phyloP scores from a whole-genome alignment of 164 flowering plant genomes.

The Amborella trichopoda region DNA sequence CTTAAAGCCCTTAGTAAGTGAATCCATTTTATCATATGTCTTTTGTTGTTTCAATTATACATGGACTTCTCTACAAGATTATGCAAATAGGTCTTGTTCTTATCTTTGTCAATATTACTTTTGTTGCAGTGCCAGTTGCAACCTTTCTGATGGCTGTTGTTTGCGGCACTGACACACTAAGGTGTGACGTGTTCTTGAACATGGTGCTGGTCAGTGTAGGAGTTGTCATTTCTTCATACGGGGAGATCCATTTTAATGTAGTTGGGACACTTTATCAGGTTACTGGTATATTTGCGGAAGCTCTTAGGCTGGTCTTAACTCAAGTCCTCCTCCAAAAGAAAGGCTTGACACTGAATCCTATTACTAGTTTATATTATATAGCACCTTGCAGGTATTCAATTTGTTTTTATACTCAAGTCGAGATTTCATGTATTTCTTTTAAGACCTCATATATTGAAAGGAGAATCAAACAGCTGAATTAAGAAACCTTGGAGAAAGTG shows the following conservation, averaged over 20 bases:
- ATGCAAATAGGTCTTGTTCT: no score
- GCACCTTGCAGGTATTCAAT: conserved; percentile 99
- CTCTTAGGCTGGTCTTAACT: conserved; percentile 94
- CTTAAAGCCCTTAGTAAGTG: conserved; percentile 94
- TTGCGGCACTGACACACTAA: conserved; percentile 88
- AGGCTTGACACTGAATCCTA: conserved; percentile 88
- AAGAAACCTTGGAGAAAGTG: no score
- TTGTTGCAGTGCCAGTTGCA: conserved; percentile 91
- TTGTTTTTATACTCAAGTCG: no score
- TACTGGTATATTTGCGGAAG: conserved; percentile 97
- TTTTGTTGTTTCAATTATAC: neutral
- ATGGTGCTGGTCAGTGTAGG: conserved; percentile 98
- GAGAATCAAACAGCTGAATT: no score
- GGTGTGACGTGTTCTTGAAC: conserved; percentile 92
- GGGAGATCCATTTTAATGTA: conserved; percentile 95
- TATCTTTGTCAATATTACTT: neutral
- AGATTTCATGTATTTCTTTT: no score
- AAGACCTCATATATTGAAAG: no score
- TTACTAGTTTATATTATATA: conserved; percentile 94
- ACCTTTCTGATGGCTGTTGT: conserved; percentile 91
- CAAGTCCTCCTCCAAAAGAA: conserved; percentile 98
- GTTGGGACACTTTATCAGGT: conserved; percentile 94
- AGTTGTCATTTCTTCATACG: conserved; percentile 92
- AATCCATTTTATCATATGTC: neutral
- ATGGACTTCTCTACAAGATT: no score